Conservation (phyloP, 192 early-diverging fungal species). For the Coemansia sp. region DNA sequence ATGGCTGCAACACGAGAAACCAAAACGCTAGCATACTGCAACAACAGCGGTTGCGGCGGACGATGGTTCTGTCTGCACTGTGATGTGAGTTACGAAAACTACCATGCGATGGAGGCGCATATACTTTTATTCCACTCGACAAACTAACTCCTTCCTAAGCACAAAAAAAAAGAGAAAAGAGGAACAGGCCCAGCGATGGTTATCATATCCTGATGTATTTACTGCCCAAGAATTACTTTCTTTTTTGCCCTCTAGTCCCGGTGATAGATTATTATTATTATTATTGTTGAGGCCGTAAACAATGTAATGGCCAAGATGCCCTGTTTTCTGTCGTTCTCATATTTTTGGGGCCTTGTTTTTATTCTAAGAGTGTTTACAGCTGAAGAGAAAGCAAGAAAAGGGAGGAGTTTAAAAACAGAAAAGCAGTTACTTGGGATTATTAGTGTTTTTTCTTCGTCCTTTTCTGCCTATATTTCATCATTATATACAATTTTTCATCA, state of each 20-base stretch:
- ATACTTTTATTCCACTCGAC: conserved; percentile 18
- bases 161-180: background rate
- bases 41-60: conserved; percentile 9
- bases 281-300: too few relatives aligned
- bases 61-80: conserved; percentile 51
- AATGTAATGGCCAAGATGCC: too few relatives aligned
- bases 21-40: background rate
- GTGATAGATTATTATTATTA: too few relatives aligned
- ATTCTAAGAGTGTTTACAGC: too few relatives aligned
- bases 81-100: conserved; percentile 45
- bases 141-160: background rate
- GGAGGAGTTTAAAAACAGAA: background rate
- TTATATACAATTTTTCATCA: background rate
- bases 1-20: background rate
- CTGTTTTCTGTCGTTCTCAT: too few relatives aligned
- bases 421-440: background rate
- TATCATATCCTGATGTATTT: conserved; percentile 1
- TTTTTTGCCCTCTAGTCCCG: background rate
- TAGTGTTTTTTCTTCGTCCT: background rate
- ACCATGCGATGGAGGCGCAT: conserved; percentile 36
- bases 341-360: too few relatives aligned
- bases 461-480: background rate
- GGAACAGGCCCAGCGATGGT: background rate
- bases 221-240: background rate
- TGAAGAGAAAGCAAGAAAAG: background rate